Percentiles rank a stretch among this genome's conserved stretches.
Evolutionary conservation across 1,284 basidiomycete species (phyloP).

Genomic region (Ustilago hordei): DNA sequence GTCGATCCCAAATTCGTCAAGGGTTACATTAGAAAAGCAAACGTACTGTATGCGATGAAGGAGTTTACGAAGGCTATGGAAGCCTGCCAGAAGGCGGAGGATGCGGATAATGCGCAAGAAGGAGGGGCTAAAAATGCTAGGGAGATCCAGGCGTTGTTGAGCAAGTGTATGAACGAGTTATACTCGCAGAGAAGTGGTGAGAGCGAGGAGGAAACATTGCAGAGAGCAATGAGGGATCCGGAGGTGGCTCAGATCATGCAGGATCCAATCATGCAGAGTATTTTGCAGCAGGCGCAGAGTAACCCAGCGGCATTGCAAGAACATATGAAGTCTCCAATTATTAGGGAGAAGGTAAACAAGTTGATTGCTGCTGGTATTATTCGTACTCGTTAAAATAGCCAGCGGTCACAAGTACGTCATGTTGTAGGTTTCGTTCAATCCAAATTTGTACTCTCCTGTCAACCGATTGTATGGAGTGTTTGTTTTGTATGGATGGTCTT

Average conservation of each 20-base stretch:
- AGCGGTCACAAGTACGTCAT: too few species aligned
- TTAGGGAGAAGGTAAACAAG: constrained; percentile 88
- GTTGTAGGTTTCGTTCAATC: background rate
- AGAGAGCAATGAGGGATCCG: constrained; percentile 95
- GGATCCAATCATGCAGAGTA: constrained; percentile 75
- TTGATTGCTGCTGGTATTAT: constrained; percentile 94
- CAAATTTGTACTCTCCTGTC: background rate
- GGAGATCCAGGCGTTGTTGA: constrained; percentile 57
- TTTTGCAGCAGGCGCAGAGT: constrained; percentile 91
- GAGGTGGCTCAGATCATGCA: constrained; percentile 81
- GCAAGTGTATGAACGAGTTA: constrained; percentile 77
- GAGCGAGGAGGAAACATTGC: constrained; percentile 90
- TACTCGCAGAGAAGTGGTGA: constrained; percentile 86
- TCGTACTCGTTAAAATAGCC: constrained; percentile 59
- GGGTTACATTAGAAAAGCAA: constrained; percentile 93
- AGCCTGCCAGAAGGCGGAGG: constrained; percentile 58
- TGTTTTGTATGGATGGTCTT: background rate
- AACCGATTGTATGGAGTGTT: background rate
- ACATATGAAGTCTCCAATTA: constrained; percentile 89
- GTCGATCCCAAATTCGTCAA: constrained; percentile 82
- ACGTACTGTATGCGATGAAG: constrained; percentile 88
- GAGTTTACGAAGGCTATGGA: constrained; percentile 81
- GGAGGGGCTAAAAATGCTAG: constrained; percentile 51
- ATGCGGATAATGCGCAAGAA: constrained; percentile 52
- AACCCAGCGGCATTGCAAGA: constrained; percentile 91